Conservation (phyloP, 1,284 basidiomycete species). For the Leccinum glutinopallens region DNA sequence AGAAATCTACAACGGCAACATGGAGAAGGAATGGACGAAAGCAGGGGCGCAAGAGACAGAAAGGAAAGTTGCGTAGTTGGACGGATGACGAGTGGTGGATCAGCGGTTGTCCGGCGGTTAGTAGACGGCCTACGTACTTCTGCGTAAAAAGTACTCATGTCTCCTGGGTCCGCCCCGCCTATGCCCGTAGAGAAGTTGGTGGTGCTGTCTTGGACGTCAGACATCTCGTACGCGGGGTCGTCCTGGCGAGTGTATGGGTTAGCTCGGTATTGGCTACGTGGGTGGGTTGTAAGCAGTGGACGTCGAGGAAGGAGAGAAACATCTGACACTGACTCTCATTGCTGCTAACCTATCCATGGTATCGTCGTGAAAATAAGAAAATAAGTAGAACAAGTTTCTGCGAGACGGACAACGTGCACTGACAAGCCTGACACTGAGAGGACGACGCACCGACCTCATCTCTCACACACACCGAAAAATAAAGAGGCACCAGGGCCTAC, state of each 20-base stretch:
- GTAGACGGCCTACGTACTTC: constrained; percentile 52
- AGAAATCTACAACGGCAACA: constrained; percentile 51
- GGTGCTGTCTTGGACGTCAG: constrained; percentile 61
- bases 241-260: no score
- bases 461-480: neutral
- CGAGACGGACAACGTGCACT: neutral
- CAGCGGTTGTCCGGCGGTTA: neutral
- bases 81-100: neutral
- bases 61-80: neutral
- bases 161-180: constrained; percentile 42
- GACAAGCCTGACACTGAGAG: no score
- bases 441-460: neutral
- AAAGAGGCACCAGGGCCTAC: neutral
- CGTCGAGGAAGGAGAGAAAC: neutral
- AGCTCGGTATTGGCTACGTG: neutral
- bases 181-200: constrained; percentile 44
- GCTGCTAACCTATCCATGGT: constrained; percentile 82
- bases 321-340: constrained; percentile 59
- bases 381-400: constrained; percentile 10
- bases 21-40: neutral
- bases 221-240: constrained; percentile 63
- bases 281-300: constrained; percentile 1
- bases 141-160: constrained; percentile 74
- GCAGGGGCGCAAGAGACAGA: neutral
- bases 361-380: constrained; percentile 20